Evolutionary conservation across 768 basidiomycete species (phyloP), one percentile per base, ranked within the genome.

Genomic region (Suillus fuscotomentosus): DNA sequence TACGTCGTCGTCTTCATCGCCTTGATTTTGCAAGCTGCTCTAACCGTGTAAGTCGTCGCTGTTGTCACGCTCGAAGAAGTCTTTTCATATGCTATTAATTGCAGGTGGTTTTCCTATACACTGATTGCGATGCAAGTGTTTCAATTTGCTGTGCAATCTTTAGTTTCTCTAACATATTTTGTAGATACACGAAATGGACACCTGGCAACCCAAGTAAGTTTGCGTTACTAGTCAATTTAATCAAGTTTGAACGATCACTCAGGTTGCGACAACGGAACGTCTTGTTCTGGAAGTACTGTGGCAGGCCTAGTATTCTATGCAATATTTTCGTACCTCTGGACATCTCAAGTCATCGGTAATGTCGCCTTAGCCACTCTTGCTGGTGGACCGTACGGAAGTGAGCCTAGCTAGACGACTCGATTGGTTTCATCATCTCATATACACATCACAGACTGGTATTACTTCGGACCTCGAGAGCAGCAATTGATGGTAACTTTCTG

Each of bases 281-380:
- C 80, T 3, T 94, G 91, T 72, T 92, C 91, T 1, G 86, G 85
- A 13, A 83, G 83, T 15, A 94, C 86, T 72, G 92, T 94, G 51
- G 84, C 90, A 0, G 92, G 94, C 3, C 78, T 94, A 14, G 82
- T 93, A 61, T 86, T 94, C 75, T 95, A 84, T 70, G 85, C 86
- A 65, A 86, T 88, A 0, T 94, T 94, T 74, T 88, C 89, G n/a
- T 95, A 88, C 79, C 80, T 93, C 24, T 95, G 92, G 94, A 89
- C 87, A 20, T 91, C 89, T 0, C 90, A 92, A 76, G 91, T 93
- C 50, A 86, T 92, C 59, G 87, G 84, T 39, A 94, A 94, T 68
- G 86, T 94, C 47, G 83, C 90, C 0, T 81, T 94, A 27, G 86
- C 90, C 39, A 93, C 91, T 3, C 84, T 94, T 38, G 90, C 91